Percentiles rank a stretch among this genome's conserved stretches.
These are phyloP conservation scores for Chlamydomonas reinhardtii DNA, from an alignment of 163 green algal species.

Conservation along the genomic window DNA sequence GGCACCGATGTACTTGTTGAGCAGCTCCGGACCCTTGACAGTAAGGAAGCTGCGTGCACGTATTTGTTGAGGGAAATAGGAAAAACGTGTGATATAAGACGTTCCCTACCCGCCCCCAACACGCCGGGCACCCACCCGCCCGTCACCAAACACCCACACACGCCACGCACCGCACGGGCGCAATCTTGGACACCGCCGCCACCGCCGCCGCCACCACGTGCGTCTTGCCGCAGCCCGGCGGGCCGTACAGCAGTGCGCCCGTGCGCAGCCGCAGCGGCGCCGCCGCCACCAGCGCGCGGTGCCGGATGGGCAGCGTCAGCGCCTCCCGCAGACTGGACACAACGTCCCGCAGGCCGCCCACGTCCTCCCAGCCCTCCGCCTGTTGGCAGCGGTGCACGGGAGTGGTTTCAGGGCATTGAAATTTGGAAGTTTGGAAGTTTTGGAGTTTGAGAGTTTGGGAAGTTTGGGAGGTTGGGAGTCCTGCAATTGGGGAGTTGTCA, in stretches of 20 bases:
- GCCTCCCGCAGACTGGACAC: conserved; percentile 73
- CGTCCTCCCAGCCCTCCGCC: conserved; percentile 83
- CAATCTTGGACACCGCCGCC: conserved; percentile 66
- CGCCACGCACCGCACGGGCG: conserved; percentile 49
- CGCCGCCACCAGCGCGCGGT: conserved; percentile 63
- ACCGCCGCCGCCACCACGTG: conserved; percentile 86
- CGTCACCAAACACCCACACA: no score
- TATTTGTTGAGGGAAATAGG: no score
- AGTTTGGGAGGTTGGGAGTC: no score
- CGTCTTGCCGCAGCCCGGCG: conserved; percentile 97
- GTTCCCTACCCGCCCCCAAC: no score
- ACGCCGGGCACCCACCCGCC: no score
- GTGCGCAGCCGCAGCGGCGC: conserved; percentile 92
- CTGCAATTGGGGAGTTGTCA: no score
- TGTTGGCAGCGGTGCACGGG: background rate
- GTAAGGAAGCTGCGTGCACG: conserved; percentile 61
- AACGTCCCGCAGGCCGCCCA: conserved; percentile 83
- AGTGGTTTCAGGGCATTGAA: no score
- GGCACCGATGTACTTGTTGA: conserved; percentile 99
- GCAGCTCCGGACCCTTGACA: conserved; percentile 96
- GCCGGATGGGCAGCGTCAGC: conserved; percentile 79
- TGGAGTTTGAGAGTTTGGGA: no score
- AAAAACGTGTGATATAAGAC: no score
- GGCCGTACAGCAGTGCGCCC: conserved; percentile 97
- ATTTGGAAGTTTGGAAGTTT: no score